Evolutionary conservation across 2,329 filamentous ascomycete genomes (phyloP), one percentile per base, ranked within the genome.

Genomic region (Hypoxylon sp.): DNA sequence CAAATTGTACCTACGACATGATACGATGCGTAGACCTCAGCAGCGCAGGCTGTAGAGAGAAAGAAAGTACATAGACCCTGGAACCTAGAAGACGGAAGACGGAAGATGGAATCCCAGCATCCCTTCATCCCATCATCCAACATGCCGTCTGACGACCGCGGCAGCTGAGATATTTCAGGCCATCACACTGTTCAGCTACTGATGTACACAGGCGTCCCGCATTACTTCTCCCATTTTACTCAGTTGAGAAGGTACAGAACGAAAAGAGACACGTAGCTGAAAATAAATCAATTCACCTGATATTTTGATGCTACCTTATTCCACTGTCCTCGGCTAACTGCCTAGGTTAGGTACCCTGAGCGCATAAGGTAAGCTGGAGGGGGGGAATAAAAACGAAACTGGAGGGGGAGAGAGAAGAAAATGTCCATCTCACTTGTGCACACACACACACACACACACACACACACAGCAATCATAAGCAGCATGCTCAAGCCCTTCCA

Each of bases 81-180:
- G 27, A 29, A n/a, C 29, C 29, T n/a, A 33, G 29, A 33, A 11
- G 9, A 11, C 27, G 9, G 13, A 54, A 47, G 46, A 62, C 55
- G 58, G 52, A 55, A 57, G n/a, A 58, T 49, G 43, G 38, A 47
- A 54, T 37, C 31, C 31, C 48, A 38, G 38, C 46, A 54, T 37
- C 31, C 31, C 48, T 31, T 47, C 45, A 53, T 58, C 62, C 54
- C 56, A 49, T 62, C 29, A 33, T 33, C 29, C 29, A 33, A 33
- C 29, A 33, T 55, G n/a, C n/a, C n/a, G n/a, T 65, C 63, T 63
- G 59, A 45, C 38, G 48, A 48, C 56, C 46, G 23, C 31, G 42
- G 64, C 54, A 69, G 59, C 62, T 67, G 63, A 68, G 63, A 62
- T 57, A 57, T 64, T 63, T 58, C 51, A 60, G 62, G 60, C 58